Base-by-base conservation (phyloP, 2,329 filamentous ascomycete species). In the Blastomyces percursus region DNA sequence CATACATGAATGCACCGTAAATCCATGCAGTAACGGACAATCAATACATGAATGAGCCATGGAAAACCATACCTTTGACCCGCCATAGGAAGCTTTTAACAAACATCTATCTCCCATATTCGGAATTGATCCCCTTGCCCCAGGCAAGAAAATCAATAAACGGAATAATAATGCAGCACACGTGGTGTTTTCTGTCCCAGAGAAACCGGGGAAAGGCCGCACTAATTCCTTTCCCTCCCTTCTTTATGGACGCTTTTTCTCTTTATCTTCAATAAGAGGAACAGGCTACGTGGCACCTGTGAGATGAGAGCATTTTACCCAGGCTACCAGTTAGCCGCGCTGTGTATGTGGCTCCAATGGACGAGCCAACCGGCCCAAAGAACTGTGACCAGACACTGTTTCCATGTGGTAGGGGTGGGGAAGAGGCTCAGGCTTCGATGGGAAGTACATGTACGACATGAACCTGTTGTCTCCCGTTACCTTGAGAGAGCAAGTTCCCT, bases 241-340 rank as follows among this genome's bases (percentile, higher is more conserved):
- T 38, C 32, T 38, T 42, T 42, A 42, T 27, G 54, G 35, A 42
- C 7, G 32, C n/a, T 57, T 57, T 21, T 21, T 9, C 21, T 21
- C 19, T 27, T 57, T 27, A 9, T 35, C 35, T 42, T 57, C 52
- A 57, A 21, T 27, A 3, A 27, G 35, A 40, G 30, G 54, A 21
- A 27, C 21, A 42, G 0, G 27, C 57, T 59, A 59, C 57, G 57
- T 59, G 57, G 57, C 57, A 59, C 57, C 42, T 59, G 42, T 59
- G 57, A 59, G 40, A 48, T 59, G 27, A 19, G 9, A 27, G 27
- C 57, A 59, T 59, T 59, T 59, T 42, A 16, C 57, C 42, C 5
- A 58, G 27, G 30, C 40, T 59, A n/a, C 57, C 42, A 59, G 16
- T 35, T 48, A 35, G 27, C 57, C 57, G 42, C n/a, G 38, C 40